Base-by-base conservation (phyloP, 1,284 basidiomycete genomes). In the Trametes versicolor region DNA sequence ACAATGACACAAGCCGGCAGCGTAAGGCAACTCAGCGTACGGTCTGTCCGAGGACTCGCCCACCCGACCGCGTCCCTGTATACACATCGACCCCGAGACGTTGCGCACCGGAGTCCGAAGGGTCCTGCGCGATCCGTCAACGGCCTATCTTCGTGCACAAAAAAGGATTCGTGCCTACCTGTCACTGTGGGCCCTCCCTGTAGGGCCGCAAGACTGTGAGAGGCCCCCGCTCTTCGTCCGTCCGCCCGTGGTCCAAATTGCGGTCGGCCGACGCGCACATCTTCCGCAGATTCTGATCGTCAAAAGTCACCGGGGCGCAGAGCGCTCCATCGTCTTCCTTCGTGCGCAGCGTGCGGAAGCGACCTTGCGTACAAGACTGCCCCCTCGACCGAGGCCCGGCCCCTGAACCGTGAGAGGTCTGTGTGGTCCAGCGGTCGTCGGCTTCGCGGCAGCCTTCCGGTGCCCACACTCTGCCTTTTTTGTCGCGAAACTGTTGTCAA, bases 391-490 rank as follows among this genome's bases (percentile, higher is more conserved):
- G 57, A n/a, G 36, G 17, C 34, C 47, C 36, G 29, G 13, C 17
- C 3, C 10, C 21, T 21, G 2, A 41, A 54, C 15, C 59, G 59
- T 61, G 59, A 61, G 59, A 61, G 52, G 59, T 23, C 43, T 39
- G 13, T 21, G 47, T 55, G 34, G 29, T 21, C 52, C 39, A 15
- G 25, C 43, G 52, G 25, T 10, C 2, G 52, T 55, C 45, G 34
- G 59, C 59, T 37, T 36, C 32, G 27, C 21, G 51, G 52, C 52
- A 55, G 43, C 9, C 32, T 0, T 23, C 48, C 51, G 34, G 29
- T 4, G 59, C 10, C 7, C 39, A 19, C 25, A 13, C 41, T 47
- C 34, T n/a, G 29, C 59, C 13, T 53, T 23, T 27, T 8, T 32
- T 12, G 27, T 37, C 21, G 21, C 12, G 25, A 34, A 23, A 25